Conservation (phyloP, 495 filamentous ascomycete genomes). For the Hamigera avellanea region DNA sequence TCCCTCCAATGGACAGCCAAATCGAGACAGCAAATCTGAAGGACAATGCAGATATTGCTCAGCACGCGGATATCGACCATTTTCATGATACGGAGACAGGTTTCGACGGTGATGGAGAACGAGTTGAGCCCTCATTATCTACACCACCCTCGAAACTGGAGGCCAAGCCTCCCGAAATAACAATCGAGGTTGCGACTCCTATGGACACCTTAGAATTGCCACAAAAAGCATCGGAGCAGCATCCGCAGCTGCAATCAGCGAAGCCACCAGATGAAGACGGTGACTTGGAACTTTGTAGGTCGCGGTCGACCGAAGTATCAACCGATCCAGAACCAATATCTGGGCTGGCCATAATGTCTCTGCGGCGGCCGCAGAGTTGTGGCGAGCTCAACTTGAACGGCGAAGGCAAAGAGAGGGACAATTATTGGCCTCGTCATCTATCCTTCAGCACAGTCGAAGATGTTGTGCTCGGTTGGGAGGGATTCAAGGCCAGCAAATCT, state of each 20-base stretch:
- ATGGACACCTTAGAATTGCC: constrained; percentile 10
- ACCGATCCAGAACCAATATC: constrained; percentile 16
- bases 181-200: constrained; percentile 16
- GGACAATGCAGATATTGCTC: neutral
- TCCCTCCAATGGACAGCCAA: constrained; percentile 24
- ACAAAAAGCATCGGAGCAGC: constrained; percentile 7
- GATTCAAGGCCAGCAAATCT: constrained; percentile 23
- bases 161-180: constrained; percentile 10
- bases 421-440: constrained; percentile 62
- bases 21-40: constrained; percentile 13
- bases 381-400: constrained; percentile 19
- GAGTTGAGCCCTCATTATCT: neutral
- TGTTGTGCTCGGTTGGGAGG: constrained; percentile 64
- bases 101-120: neutral
- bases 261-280: constrained; percentile 13
- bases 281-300: constrained; percentile 20
- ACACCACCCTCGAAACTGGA: constrained; percentile 2
- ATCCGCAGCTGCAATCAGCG: constrained; percentile 2
- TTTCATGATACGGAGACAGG: too few species aligned
- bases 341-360: constrained; percentile 19
- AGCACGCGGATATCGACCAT: too few species aligned
- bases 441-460: constrained; percentile 89
- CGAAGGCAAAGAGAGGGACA: constrained; percentile 12
- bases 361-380: constrained; percentile 36
- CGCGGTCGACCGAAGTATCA: constrained; percentile 26